Evolutionary conservation across 2,329 filamentous ascomycete genomes (phyloP).

Genomic region (Ophiostoma populinum): DNA sequence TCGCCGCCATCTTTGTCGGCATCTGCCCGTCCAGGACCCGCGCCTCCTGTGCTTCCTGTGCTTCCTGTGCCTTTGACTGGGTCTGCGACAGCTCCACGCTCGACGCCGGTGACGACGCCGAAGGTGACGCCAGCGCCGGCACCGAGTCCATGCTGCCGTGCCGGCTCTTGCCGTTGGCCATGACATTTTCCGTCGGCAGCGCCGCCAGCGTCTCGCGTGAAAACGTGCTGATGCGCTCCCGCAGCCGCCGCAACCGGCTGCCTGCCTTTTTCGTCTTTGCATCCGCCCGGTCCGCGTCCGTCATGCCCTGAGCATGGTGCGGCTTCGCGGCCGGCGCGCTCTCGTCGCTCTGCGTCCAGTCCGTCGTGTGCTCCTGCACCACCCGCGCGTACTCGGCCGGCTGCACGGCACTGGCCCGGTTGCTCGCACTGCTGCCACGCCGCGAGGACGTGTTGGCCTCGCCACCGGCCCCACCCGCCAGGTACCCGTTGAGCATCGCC

Average conservation of each 20-base stretch:
- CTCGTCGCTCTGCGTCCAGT: conserved; percentile 44
- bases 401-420: not conserved
- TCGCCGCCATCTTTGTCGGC: conserved; percentile 10
- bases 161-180: not conserved
- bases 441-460: no score
- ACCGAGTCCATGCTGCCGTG: not conserved
- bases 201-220: conserved; percentile 3
- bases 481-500: not conserved
- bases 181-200: conserved; percentile 1
- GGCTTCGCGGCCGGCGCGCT: no score
- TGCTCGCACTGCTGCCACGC: no score
- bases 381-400: conserved; percentile 4
- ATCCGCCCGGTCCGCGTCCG: not conserved
- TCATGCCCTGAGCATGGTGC: not conserved
- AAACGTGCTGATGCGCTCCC: conserved; percentile 22
- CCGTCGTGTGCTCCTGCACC: conserved; percentile 25
- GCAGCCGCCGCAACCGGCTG: conserved; percentile 33
- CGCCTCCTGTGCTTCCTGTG: no score
- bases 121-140: not conserved
- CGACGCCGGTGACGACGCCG: not conserved
- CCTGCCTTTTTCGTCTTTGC: not conserved
- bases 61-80: no score
- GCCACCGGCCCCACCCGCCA: no score
- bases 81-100: conserved; percentile 10
- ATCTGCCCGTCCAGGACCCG: no score